Percentiles rank a stretch among this genome's conserved stretches.
phyloP scores from a whole-genome alignment of 805 yeast genomes.

The Peterozyma toletana region DNA sequence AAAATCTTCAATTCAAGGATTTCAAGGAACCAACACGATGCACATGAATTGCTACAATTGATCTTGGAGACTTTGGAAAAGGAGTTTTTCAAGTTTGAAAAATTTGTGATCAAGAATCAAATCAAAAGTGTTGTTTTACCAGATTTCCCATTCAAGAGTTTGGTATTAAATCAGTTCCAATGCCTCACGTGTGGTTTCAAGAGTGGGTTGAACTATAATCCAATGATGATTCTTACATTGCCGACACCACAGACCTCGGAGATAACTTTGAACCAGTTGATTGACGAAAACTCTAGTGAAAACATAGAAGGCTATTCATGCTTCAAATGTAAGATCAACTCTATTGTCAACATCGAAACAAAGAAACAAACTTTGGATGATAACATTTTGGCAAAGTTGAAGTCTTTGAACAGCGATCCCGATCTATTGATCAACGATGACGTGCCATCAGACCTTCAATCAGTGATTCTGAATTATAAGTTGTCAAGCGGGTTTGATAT shows the following conservation, averaged over 20 bases:
- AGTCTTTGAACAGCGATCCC: constrained; percentile 26
- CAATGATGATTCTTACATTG: constrained; percentile 67
- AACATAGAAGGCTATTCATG: constrained; percentile 79
- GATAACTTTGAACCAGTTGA: constrained; percentile 37
- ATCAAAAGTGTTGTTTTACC: constrained; percentile 30
- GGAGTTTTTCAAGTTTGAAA: constrained; percentile 44
- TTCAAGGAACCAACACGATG: constrained; percentile 84
- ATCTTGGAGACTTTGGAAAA: constrained; percentile 70
- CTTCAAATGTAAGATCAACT: constrained; percentile 51
- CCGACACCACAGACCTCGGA: constrained; percentile 55
- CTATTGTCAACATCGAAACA: constrained; percentile 23
- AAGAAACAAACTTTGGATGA: constrained; percentile 11
- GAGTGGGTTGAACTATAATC: constrained; percentile 50
- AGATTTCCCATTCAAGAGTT: constrained; percentile 68
- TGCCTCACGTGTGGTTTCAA: constrained; percentile 62
- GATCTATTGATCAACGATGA: constrained; percentile 57
- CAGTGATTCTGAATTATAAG: constrained; percentile 39
- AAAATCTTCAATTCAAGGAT: constrained; percentile 64
- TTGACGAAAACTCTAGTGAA: constrained; percentile 53
- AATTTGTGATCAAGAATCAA: constrained; percentile 16
- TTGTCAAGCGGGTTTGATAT: constrained; percentile 32
- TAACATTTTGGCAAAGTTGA: constrained; percentile 29
- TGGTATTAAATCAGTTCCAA: constrained; percentile 54
- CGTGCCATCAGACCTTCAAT: constrained; percentile 40
- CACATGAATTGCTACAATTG: constrained; percentile 84